A percentile compares a stretch with the other conserved stretches of the same genome.
Conservation (phyloP, 495 filamentous ascomycete species). For the Penicillium cosmopolitanum region DNA sequence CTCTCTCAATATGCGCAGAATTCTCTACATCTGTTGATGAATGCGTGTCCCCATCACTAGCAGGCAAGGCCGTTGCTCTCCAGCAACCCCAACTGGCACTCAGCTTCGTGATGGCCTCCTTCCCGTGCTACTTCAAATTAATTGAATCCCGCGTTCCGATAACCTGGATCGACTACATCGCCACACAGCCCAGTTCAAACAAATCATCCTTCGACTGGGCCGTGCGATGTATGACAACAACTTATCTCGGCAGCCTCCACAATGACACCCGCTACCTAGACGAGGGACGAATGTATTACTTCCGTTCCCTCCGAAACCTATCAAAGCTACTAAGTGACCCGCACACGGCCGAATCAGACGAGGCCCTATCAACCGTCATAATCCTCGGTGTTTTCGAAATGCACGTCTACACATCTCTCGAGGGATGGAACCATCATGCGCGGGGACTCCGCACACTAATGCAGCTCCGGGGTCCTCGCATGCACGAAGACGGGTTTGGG, state of each 20-base stretch:
- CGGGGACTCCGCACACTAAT: constrained; percentile 39
- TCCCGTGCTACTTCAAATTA: constrained; percentile 33
- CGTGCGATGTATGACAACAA: constrained; percentile 31
- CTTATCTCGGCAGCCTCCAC: constrained; percentile 28
- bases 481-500: constrained; percentile 37
- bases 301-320: constrained; percentile 25
- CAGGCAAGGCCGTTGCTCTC: constrained; percentile 23
- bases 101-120: constrained; percentile 30
- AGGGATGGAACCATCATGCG: constrained; percentile 42
- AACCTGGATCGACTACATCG: constrained; percentile 35
- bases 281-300: constrained; percentile 27
- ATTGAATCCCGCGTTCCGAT: constrained; percentile 31
- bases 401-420: constrained; percentile 32
- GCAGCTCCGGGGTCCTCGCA: constrained; percentile 34
- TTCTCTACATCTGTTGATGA: constrained; percentile 22
- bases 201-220: constrained; percentile 31
- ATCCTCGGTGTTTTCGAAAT: constrained; percentile 41
- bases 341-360: constrained; percentile 29
- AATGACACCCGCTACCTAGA: constrained; percentile 22
- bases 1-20: neutral
- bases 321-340: constrained; percentile 18
- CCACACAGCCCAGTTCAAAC: constrained; percentile 14
- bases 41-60: constrained; percentile 28
- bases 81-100: constrained; percentile 33
- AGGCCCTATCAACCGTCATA: constrained; percentile 31